phyloP scores from a whole-genome alignment of 2,329 filamentous ascomycete genomes.

The Metarhizium brunneum region DNA sequence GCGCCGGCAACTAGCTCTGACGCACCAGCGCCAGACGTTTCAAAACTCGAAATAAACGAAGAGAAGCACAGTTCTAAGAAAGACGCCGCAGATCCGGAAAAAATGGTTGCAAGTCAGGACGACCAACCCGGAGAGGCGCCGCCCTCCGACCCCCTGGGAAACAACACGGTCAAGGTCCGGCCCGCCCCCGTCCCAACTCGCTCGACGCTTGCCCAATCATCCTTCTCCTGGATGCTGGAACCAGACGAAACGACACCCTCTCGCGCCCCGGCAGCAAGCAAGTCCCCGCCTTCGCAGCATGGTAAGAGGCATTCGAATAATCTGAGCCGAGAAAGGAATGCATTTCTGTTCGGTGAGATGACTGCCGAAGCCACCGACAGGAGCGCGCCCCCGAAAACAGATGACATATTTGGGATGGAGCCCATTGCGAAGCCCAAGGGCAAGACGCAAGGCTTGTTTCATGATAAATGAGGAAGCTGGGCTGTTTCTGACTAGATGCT shows the following conservation, averaged over 20 bases:
- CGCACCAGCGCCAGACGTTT: not conserved
- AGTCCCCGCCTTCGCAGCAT: conserved; percentile 24
- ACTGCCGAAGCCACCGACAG: conserved; percentile 23
- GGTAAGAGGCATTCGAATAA: conserved; percentile 33
- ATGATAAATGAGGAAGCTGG: not conserved
- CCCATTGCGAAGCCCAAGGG: conserved; percentile 28
- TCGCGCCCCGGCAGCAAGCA: conserved; percentile 14
- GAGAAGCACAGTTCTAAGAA: not conserved
- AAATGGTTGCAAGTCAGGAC: not conserved
- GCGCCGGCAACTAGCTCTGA: not conserved
- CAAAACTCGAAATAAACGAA: not conserved
- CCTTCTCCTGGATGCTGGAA: conserved; percentile 73
- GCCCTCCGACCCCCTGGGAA: not conserved
- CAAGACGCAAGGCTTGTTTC: not conserved
- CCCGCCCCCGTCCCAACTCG: conserved; percentile 45
- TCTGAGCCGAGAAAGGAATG: conserved; percentile 43
- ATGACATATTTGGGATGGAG: conserved; percentile 48
- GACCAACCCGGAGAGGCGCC: not conserved
- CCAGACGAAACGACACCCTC: conserved; percentile 31
- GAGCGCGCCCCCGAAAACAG: conserved; percentile 26
- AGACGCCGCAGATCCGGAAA: not conserved
- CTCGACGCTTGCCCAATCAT: conserved; percentile 62
- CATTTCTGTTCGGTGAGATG: conserved; percentile 50
- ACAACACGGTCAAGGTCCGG: conserved; percentile 10
- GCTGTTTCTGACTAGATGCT: not conserved